These are phyloP conservation scores for Cytospora leucostoma DNA, from an alignment of 2,329 filamentous ascomycete genomes.

Conservation along the genomic window DNA sequence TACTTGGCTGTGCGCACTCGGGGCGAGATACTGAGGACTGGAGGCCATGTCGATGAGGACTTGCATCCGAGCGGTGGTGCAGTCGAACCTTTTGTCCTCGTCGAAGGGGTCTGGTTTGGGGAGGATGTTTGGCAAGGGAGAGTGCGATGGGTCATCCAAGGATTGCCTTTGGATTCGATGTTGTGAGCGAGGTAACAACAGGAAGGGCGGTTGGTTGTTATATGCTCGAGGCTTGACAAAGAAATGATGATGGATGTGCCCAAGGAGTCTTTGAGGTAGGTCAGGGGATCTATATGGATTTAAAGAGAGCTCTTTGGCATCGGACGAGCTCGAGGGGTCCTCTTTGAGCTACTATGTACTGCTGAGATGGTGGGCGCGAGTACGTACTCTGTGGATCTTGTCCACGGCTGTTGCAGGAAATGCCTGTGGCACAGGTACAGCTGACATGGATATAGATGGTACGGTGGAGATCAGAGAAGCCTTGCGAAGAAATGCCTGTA, in stretches of 20 bases:
- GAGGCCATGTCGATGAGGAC: constrained; percentile 35
- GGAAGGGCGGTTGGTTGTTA: constrained; percentile 15
- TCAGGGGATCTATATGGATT: constrained; percentile 17
- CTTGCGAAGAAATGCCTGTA: constrained; percentile 6
- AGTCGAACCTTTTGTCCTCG: constrained; percentile 27
- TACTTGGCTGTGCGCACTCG: constrained; percentile 30
- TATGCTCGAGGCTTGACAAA: constrained; percentile 18
- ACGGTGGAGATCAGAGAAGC: constrained; percentile 17
- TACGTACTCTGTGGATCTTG: constrained; percentile 4
- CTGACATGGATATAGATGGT: constrained; percentile 9
- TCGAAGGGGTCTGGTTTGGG: constrained; percentile 16
- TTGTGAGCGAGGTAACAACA: constrained; percentile 8
- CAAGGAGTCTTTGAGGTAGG: constrained; percentile 17
- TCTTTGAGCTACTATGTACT: constrained; percentile 14
- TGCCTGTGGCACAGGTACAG: constrained; percentile 9
- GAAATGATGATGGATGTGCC: constrained; percentile 16
- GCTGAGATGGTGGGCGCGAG: constrained; percentile 10
- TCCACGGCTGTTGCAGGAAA: constrained; percentile 15
- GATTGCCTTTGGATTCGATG: constrained; percentile 13
- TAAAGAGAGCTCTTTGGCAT: constrained; percentile 22
- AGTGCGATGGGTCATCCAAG: not conserved
- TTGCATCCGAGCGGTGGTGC: constrained; percentile 30
- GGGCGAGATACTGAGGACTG: constrained; percentile 32
- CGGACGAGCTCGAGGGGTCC: constrained; percentile 20
- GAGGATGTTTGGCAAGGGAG: constrained; percentile 9